Evolutionary conservation across 2,329 filamentous ascomycete species (phyloP), one percentile per base, ranked within the genome.

Genomic region (Colletotrichum musicola): DNA sequence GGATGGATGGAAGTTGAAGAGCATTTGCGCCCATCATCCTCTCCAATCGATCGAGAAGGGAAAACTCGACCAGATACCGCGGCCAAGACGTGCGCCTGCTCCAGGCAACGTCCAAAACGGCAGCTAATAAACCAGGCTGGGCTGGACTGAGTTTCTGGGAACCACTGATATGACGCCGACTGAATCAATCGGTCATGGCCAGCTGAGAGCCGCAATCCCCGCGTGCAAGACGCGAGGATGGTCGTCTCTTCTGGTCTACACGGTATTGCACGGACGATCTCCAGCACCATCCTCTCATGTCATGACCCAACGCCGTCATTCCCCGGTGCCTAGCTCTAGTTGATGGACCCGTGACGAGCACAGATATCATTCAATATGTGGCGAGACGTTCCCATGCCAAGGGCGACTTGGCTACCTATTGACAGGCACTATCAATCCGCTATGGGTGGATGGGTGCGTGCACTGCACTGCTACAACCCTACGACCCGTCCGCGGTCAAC

Each of bases 201-300:
- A 25, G 25, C 27, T 20, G 25, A 18, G n/a, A 40, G 44, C 18
- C 30, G 25, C 30, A 27, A 22, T 27, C 35, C 25, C 42, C 22
- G n/a, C 7, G 25, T 22, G 35, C 30, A 38, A 30, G 25, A 20
- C 10, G n/a, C 18, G 38, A 56, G 10, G 40, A 25, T 49, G 35
- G 35, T 67, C 38, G 54, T 40, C 18, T 40, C 20, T 46, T 62
- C 10, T 10, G n/a, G 35, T 25, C n/a, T 63, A 9, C 4, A 25
- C 22, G 4, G 22, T 25, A 25, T 38, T 42, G 61, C 62, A 60
- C 61, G 54, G 61, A 55, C 49, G 55, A 57, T 64, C 47, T 65
- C 59, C 40, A 64, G 40, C 49, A 38, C 30, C 50, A 42, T 46
- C 46, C 59, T 54, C 30, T 49, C 61, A 38, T 60, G 38, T 20